phyloP scores from a whole-genome alignment of 805 yeast genomes.

The Priceomyces carsonii region DNA sequence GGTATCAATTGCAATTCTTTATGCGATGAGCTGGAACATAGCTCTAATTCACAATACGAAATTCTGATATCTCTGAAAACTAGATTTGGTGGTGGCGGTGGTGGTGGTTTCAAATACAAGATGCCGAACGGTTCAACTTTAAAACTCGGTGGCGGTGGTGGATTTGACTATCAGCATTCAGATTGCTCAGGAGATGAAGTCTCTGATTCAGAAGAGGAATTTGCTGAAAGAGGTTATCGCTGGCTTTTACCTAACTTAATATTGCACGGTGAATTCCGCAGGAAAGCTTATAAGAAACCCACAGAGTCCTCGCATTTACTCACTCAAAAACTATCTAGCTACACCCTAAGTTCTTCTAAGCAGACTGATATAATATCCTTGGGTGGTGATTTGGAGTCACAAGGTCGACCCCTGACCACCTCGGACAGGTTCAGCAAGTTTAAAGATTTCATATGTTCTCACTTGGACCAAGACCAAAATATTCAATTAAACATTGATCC shows the following conservation, averaged over 20 bases:
- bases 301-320: conserved; percentile 4
- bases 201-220: neutral
- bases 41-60: neutral
- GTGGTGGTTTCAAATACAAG: conserved; percentile 14
- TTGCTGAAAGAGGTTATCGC: neutral
- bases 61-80: conserved; percentile 4
- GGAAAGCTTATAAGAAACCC: neutral
- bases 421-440: conserved; percentile 5
- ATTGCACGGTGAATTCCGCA: neutral
- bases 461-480: conserved; percentile 2
- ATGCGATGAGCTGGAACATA: neutral
- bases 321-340: conserved; percentile 5
- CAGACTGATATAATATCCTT: conserved; percentile 1
- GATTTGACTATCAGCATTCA: conserved; percentile 21
- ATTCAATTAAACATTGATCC: conserved; percentile 6
- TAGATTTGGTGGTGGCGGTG: conserved; percentile 28
- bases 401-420: no score
- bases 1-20: neutral
- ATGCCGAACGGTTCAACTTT: conserved; percentile 16
- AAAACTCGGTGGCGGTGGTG: conserved; percentile 29
- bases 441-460: neutral
- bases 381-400: neutral
- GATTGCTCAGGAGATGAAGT: neutral
- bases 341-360: conserved; percentile 5
- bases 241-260: conserved; percentile 1